Evolutionary conservation across 192 early-diverging fungal species (phyloP).

Genomic region (Coemansia sp.): DNA sequence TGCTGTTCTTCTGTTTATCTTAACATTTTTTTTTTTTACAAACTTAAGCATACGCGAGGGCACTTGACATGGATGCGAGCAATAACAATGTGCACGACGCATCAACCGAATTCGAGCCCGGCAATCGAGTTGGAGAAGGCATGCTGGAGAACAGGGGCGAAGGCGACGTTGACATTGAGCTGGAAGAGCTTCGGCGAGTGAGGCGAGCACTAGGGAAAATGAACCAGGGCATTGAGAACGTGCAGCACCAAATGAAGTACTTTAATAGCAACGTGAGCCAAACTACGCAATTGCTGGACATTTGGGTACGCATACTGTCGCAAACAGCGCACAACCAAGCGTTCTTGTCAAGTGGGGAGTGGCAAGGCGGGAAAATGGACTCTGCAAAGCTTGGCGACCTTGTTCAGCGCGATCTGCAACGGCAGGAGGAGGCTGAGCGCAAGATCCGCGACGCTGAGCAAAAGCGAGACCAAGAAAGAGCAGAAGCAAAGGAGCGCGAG

Average conservation of each 20-base stretch:
- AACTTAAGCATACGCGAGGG: neutral
- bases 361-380: slow-evolving; percentile 55
- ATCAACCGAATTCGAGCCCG: neutral
- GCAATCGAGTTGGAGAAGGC: neutral
- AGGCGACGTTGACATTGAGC: slow-evolving; percentile 21
- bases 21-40: neutral
- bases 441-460: slow-evolving; percentile 17
- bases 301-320: slow-evolving; percentile 59
- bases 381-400: slow-evolving; percentile 29
- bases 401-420: slow-evolving; percentile 27
- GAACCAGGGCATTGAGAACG: slow-evolving; percentile 52
- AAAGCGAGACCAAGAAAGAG: slow-evolving; percentile 17
- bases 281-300: slow-evolving; percentile 58
- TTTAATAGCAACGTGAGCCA: slow-evolving; percentile 60
- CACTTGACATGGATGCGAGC: slow-evolving; percentile 4
- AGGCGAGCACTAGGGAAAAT: slow-evolving; percentile 48
- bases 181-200: slow-evolving; percentile 48
- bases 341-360: slow-evolving; percentile 53
- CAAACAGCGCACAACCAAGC: slow-evolving; percentile 59
- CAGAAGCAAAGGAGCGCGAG: slow-evolving; percentile 43
- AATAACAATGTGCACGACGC: neutral
- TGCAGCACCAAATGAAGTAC: slow-evolving; percentile 53
- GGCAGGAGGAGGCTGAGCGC: slow-evolving; percentile 38
- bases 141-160: neutral
- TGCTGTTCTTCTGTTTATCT: slow-evolving; percentile 6